Evolutionary conservation across 306 rosid species (phyloP), one percentile per base, ranked within the genome.

Genomic region (Glycine soja): DNA sequence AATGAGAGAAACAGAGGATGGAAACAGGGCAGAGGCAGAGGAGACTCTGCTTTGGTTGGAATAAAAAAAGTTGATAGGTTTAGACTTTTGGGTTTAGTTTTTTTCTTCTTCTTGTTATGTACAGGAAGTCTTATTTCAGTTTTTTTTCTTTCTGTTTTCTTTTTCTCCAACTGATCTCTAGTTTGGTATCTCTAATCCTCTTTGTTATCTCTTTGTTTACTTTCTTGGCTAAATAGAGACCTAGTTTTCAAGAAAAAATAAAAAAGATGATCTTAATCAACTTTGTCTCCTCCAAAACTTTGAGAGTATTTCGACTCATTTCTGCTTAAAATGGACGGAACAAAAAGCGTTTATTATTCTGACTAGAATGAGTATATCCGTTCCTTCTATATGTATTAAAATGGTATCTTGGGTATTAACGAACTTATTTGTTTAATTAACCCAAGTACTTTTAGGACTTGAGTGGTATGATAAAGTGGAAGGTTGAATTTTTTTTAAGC

Each of bases 41-140:
- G 52, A 38, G 3, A 5, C 74, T 77, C 70, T 69, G 54, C 64
- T 85, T 59, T 76, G 65, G 88, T 82, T 79, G 82, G 84, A 87
- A 86, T 84, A 80, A 87, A 77, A 87, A 36, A 84, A 70, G 24
- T 79, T 70, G 4, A 34, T 85, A 71, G 56, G 61, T 79, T 69
- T 81, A 59, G 61, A 68, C 79, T 69, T 84, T 54, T 43, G 65
- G 71, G 85, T 72, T 70, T 63, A 36, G 50, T 24, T 24, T 36
- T 12, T 11, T 69, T 76, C 70, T 71, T 50, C 70, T 68, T 81
- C 62, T 85, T 76, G 72, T 88, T 70, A 38, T 92, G 90, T 88
- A 90, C 86, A 92, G 87, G 51, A 46, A 45, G 36, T 85, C 69
- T 43, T 82, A 8, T 81, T 72, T 88, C 81, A 76, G 43, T 63